Base-by-base conservation (phyloP, 176 grass and related monocot species). In the Chrysopogon serrulatus region DNA sequence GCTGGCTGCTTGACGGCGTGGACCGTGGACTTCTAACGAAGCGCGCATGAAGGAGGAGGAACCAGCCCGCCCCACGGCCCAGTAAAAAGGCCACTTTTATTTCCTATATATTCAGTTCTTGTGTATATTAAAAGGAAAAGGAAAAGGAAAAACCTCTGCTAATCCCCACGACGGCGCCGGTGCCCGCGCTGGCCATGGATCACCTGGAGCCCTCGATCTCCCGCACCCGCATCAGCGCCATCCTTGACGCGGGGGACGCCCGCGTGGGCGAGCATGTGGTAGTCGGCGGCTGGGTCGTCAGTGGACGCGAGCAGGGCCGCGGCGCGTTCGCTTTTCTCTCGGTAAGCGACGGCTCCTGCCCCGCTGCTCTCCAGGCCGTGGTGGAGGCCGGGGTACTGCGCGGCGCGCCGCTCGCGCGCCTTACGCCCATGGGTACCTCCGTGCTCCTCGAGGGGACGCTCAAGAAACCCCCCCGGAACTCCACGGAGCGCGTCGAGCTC, bases 321-420 rank as follows among this genome's bases (percentile, higher is more conserved):
- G 92, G 89, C 4, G 26, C 86, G 30, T 94, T 94, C 42, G 92
- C 92, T 31, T 94, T 94, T 59, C 90, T 98, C 43, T 88, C 91
- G 82, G 63, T 98, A 79, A 98, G 94, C 85, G 95, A 98, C 21
- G 95, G 95, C 0, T 98, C 92, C n/a, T 95, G 95, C 83, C 82
- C 68, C 66, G 53, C 74, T 21, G 90, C 91, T 79, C 92, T 98
- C 23, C 92, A 98, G 92, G 92, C 95, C 68, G 87, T 83, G 48
- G 89, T 95, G 11, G 87, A 93, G 7, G 82, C 85, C 45, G 45
- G 16, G 15, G 16, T 48, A 45, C 44, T 45, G 44, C 11, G 69
- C 71, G 8, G 79, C 92, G 35, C 64, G 84, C 85, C 87, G 37
- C 91, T 98, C n/a, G 74, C 89, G 16, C 71, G 53, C 16, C 88